Evolutionary conservation across 139 green algal species (phyloP), one percentile per base, ranked within the genome.

Genomic region (Chlamydomonas sp.): DNA sequence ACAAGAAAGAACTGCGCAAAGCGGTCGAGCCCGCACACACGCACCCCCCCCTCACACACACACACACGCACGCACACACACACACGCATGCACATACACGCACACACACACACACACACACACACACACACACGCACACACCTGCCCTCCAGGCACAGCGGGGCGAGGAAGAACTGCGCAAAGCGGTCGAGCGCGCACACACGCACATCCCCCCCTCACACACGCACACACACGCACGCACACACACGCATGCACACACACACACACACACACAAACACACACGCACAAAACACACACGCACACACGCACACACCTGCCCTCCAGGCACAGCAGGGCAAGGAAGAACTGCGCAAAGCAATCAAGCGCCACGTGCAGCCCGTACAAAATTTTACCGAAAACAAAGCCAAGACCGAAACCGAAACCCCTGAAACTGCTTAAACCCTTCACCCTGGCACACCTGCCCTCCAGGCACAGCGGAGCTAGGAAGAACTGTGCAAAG

Each of bases 401-500:
- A n/a, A n/a, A n/a, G n/a, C n/a, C n/a, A n/a, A n/a, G n/a, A n/a
- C n/a, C n/a, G n/a, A n/a, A n/a, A n/a, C n/a, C n/a, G n/a, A n/a
- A n/a, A n/a, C n/a, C n/a, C n/a, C n/a, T n/a, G n/a, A n/a, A n/a
- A n/a, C n/a, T n/a, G n/a, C n/a, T n/a, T n/a, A n/a, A n/a, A n/a
- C n/a, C n/a, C n/a, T n/a, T n/a, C 43, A 54, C 43, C 13, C 13
- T 26, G 16, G 20, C 43, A 54, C 43, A 54, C 43, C 13, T 20
- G 30, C 16, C 26, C 60, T 68, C 60, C 34, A 68, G 24, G 54
- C 54, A 87, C 48, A 98, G 84, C 1, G 95, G 95, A 1, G 79
- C 59, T 26, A 93, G 79, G 78, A 98, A 99, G 76, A 98, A 98
- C 68, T 91, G 82, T 16, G 94, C 84, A 72, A 98, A 98, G 63